phyloP scores from a whole-genome alignment of 1,284 basidiomycete genomes.

The Ceratobasidium sp. region DNA sequence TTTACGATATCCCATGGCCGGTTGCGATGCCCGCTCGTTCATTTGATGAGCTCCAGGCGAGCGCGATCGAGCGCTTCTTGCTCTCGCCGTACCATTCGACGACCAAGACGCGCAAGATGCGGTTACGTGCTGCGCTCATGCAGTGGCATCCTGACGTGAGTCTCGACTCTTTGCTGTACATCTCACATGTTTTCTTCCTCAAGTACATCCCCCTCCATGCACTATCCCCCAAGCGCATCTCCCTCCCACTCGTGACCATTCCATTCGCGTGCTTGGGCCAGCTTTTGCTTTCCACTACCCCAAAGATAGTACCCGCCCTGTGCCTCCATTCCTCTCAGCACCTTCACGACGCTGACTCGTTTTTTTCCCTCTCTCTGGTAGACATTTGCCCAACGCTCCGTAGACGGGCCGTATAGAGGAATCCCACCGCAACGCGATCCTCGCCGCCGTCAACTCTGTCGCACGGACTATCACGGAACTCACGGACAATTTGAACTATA shows the following conservation, averaged over 20 bases:
- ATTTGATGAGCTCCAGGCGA: conserved; percentile 40
- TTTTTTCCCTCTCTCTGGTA: conserved; percentile 8
- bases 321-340: not conserved
- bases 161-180: not conserved
- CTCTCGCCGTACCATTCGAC: conserved; percentile 64
- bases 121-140: conserved; percentile 71
- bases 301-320: conserved; percentile 24
- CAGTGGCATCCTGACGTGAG: conserved; percentile 77
- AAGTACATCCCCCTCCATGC: not conserved
- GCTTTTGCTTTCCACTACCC: not conserved
- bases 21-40: conserved; percentile 54
- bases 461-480: conserved; percentile 40
- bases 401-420: conserved; percentile 29
- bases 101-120: conserved; percentile 64
- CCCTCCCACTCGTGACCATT: too few species aligned
- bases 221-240: too few species aligned
- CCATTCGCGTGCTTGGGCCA: too few species aligned
- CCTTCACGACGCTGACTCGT: conserved; percentile 11
- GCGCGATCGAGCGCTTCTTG: conserved; percentile 68
- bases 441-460: conserved; percentile 44
- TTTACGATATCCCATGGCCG: conserved; percentile 74
- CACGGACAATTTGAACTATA: conserved; percentile 33
- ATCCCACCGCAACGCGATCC: conserved; percentile 41
- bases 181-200: conserved; percentile 9
- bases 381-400: conserved; percentile 34